These are phyloP conservation scores for Acmispon strigosus DNA, from an alignment of 306 rosid species.

Conservation along the genomic window DNA sequence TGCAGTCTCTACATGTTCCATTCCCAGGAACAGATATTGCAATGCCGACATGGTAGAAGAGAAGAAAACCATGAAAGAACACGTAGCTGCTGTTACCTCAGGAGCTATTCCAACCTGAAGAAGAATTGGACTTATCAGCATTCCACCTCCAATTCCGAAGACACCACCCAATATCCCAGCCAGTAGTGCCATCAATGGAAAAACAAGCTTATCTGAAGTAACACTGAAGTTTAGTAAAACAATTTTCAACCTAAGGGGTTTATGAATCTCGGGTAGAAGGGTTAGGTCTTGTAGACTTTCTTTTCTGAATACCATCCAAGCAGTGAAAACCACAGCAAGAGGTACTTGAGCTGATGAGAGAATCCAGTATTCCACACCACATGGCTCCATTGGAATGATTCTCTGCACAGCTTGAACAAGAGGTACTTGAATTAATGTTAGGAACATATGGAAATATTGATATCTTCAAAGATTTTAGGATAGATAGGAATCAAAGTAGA, in stretches of 20 bases:
- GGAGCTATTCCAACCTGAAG: conserved; percentile 78
- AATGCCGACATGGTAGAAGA: conserved; percentile 77
- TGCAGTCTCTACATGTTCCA: conserved; percentile 55
- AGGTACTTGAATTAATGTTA: not conserved
- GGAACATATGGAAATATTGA: not conserved
- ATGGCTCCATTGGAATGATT: conserved; percentile 57
- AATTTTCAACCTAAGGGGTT: not conserved
- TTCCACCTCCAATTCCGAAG: conserved; percentile 96
- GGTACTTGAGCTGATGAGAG: conserved; percentile 74
- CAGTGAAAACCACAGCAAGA: conserved; percentile 60
- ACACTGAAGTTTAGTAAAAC: not conserved
- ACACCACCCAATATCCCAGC: conserved; percentile 82
- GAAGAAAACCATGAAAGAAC: conserved; percentile 95
- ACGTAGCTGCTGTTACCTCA: conserved; percentile 88
- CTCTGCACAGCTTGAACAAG: conserved; percentile 41
- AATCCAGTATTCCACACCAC: conserved; percentile 73
- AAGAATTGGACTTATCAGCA: conserved; percentile 88
- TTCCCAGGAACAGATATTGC: conserved; percentile 71
- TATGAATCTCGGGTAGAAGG: conserved; percentile 40
- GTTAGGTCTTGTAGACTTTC: conserved; percentile 38
- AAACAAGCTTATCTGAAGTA: conserved; percentile 38
- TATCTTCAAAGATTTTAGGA: not conserved
- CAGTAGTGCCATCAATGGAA: conserved; percentile 68
- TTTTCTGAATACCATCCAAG: conserved; percentile 53
- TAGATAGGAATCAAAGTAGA: not conserved